phyloP scores from a whole-genome alignment of 768 basidiomycete genomes.

The Mycena venus region DNA sequence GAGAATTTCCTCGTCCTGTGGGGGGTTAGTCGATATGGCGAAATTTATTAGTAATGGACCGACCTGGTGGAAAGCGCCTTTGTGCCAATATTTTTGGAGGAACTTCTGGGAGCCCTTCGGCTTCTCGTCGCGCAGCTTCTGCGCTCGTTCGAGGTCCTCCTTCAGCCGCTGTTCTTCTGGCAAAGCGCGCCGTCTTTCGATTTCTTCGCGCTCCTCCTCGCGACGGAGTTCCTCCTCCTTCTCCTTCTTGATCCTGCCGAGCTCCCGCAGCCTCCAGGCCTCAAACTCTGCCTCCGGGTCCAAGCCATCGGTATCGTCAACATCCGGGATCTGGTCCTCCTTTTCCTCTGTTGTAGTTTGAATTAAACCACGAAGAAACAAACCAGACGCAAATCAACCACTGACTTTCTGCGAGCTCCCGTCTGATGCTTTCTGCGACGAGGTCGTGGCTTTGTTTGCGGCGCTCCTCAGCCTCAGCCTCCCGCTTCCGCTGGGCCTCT shows the following conservation, averaged over 20 bases:
- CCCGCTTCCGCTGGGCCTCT: constrained; percentile 77
- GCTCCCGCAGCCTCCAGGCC: constrained; percentile 94
- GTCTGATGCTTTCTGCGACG: constrained; percentile 93
- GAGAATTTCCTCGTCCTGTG: constrained; percentile 90
- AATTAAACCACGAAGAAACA: constrained; percentile 7
- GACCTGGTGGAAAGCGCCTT: constrained; percentile 98
- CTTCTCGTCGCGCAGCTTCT: constrained; percentile 87
- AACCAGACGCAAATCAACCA: constrained; percentile 30
- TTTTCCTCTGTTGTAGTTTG: constrained; percentile 79
- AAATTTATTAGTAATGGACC: constrained; percentile 6
- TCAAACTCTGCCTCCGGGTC: constrained; percentile 94
- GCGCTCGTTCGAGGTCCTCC: constrained; percentile 91
- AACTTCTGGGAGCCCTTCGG: constrained; percentile 94
- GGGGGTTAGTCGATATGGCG: not conserved
- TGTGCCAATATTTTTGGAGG: constrained; percentile 99
- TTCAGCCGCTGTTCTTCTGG: constrained; percentile 94
- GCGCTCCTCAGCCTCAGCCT: constrained; percentile 84
- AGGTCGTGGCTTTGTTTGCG: constrained; percentile 91
- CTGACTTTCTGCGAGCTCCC: constrained; percentile 94
- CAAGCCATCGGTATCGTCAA: constrained; percentile 95
- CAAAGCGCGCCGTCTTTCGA: constrained; percentile 91
- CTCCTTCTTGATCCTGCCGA: constrained; percentile 93
- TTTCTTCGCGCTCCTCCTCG: constrained; percentile 90
- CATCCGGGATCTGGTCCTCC: constrained; percentile 83
- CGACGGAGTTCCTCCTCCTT: constrained; percentile 87